Evolutionary conservation across 257 asterid genomes (phyloP).

Genomic region (Nicotiana sylvestris): DNA sequence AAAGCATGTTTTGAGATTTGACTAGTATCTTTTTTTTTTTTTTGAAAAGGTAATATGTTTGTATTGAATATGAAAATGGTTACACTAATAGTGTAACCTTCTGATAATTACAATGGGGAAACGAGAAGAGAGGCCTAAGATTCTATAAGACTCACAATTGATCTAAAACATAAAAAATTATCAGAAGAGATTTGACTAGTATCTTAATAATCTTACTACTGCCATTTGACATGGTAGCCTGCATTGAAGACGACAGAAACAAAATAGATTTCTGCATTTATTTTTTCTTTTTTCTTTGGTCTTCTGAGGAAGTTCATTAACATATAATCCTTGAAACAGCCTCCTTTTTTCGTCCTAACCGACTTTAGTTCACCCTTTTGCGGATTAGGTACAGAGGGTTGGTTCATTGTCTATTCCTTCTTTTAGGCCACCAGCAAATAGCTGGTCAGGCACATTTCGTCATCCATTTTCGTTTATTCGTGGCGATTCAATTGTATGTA

Average conservation of each 20-base stretch:
- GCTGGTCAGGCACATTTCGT: background rate
- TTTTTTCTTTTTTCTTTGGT: background rate
- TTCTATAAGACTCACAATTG: too few species aligned
- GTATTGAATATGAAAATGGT: too few species aligned
- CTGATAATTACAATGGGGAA: too few species aligned
- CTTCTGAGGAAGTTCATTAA: background rate
- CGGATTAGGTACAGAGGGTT: background rate
- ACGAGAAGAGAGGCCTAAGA: too few species aligned
- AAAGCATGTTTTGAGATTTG: background rate
- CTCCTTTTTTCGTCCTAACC: background rate
- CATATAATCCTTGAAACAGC: background rate
- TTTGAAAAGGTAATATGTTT: too few species aligned
- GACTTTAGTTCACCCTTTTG: background rate
- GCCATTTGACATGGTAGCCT: background rate
- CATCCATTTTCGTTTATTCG: background rate
- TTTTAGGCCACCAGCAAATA: background rate
- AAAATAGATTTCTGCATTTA: background rate
- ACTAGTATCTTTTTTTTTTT: background rate
- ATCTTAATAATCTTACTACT: background rate
- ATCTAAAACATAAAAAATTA: too few species aligned
- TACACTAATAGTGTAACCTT: too few species aligned
- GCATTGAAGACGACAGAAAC: background rate
- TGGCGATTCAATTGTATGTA: background rate
- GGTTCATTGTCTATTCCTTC: background rate
- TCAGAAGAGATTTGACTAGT: background rate